Evolutionary conservation across 1,284 basidiomycete species (phyloP).

Genomic region (Leucoagaricus sp.): DNA sequence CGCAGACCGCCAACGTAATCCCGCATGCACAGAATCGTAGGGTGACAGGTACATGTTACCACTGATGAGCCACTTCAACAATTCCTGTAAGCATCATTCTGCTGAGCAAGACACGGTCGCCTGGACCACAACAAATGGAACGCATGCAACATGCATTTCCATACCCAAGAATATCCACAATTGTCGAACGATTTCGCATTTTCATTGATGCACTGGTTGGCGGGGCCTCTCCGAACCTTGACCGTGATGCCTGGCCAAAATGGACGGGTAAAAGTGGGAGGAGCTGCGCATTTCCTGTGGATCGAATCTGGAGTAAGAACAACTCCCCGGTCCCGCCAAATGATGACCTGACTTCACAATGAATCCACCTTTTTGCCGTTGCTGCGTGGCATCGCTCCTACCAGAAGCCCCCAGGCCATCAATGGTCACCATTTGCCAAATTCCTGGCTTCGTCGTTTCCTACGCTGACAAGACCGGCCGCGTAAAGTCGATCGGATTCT

Average conservation of each 20-base stretch:
- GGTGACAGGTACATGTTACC: no score
- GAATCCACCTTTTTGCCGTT: conserved; percentile 4
- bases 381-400: conserved; percentile 3
- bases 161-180: neutral
- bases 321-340: neutral
- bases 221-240: neutral
- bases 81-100: no score
- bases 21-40: no score
- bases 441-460: neutral
- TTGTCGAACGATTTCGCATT: neutral
- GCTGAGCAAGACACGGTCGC: no score
- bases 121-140: neutral
- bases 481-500: neutral
- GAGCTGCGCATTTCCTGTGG: conserved; percentile 6
- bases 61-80: no score
- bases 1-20: no score
- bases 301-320: conserved; percentile 5
- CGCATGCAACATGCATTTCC: neutral
- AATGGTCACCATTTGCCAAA: neutral
- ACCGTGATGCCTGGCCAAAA: neutral
- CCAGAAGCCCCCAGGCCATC: neutral
- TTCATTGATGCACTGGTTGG: neutral
- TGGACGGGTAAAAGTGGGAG: neutral
- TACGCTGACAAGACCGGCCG: neutral
- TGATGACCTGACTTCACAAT: neutral